Base-by-base conservation (phyloP, 2,329 filamentous ascomycete genomes). In the Phyllosticta citriasiana region DNA sequence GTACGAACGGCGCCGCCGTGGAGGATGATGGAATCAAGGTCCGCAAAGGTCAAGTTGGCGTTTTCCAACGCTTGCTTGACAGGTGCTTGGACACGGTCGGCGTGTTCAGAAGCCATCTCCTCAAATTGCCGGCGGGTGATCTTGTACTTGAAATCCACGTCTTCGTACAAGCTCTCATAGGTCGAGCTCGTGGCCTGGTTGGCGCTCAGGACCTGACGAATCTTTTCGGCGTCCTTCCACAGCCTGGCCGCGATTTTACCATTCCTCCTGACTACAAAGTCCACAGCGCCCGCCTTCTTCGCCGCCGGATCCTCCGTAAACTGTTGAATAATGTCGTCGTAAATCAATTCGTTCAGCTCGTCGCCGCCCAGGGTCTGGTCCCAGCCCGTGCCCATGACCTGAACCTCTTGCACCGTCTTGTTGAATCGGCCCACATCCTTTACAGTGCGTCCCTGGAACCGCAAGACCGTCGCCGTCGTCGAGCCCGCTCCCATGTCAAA, bases 401-500 rank as follows among this genome's bases (percentile, higher is more conserved):
- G 85, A n/a, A 97, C 88, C 73, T 99, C 94, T 72, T 97, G 94
- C 33, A 99, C 78, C 1, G 91, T 97, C 83, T 97, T 97, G 81
- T 97, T 97, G 79, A 84, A 93, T 73, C 89, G 91, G 66, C 91
- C 92, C 60, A 93, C 77, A 68, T 97, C 93, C 80, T 97, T 99
- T 64, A 97, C 87, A 1, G 83, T 86, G 67, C 88, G 87, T 71
- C 89, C 88, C 74, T 97, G 92, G 77, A 99, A 96, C 69, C 87
- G 88, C 72, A 99, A 77, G 58, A 99, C 79, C 6, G 91, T 94
- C 4, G 93, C 93, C 68, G 91, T 96, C 33, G 93, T 89, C 54
- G 91, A 97, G 4, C 94, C 94, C 66, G 94, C 92, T 66, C 94
- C 94, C 92, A 99, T 97, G 72, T 99, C 94, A 71, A 94, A 99